Conservation (phyloP, 176 grass and related monocot genomes). For the Metroxylon sagu region DNA sequence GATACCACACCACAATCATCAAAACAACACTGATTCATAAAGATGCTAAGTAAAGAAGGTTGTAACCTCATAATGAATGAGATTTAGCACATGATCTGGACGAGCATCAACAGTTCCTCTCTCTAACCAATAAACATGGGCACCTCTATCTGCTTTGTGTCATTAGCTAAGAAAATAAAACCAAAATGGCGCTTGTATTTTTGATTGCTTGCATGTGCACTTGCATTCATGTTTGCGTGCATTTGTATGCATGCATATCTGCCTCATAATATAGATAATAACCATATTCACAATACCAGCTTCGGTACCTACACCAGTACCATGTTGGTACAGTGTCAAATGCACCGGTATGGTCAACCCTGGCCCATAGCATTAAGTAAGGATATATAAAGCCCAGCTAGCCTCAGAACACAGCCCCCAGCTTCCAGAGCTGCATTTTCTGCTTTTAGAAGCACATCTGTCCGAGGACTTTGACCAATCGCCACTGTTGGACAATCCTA, state of each 20-base stretch:
- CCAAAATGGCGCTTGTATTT: background rate
- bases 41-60: constrained; percentile 6
- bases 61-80: constrained; percentile 95
- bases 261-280: no score
- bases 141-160: constrained; percentile 93
- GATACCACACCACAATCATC: no score
- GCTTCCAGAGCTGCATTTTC: constrained; percentile 61
- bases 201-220: no score
- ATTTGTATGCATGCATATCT: no score
- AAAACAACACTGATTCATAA: background rate
- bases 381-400: constrained; percentile 96
- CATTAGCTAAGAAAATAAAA: constrained; percentile 18
- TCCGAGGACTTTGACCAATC: constrained; percentile 58
- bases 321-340: no score
- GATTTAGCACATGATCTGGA: constrained; percentile 81
- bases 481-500: constrained; percentile 64
- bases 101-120: constrained; percentile 64
- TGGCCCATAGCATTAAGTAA: constrained; percentile 3
- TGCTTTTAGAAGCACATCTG: constrained; percentile 70
- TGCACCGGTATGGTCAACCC: no score
- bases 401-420: constrained; percentile 76
- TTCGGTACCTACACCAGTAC: background rate
- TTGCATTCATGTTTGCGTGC: no score
- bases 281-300: background rate
- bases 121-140: constrained; percentile 68